Evolutionary conservation across 495 filamentous ascomycete genomes (phyloP).

Genomic region (Lentithecium fluviatile): DNA sequence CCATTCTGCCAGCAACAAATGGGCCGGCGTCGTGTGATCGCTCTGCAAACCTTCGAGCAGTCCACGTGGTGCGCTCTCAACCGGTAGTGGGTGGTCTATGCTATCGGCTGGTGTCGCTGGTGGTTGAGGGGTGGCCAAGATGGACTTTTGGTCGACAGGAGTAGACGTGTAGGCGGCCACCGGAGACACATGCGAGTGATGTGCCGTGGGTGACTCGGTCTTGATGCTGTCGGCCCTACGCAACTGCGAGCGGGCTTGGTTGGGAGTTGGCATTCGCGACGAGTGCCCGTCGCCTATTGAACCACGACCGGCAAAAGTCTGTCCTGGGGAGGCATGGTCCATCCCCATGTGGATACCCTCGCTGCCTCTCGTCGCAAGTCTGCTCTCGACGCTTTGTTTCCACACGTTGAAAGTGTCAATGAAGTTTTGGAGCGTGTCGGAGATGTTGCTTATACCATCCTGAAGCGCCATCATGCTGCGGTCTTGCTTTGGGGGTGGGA

Average conservation of each 20-base stretch:
- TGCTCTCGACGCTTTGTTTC: slow-evolving; percentile 21
- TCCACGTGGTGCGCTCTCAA: no score
- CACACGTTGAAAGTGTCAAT: slow-evolving; percentile 13
- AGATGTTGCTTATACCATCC: slow-evolving; percentile 29
- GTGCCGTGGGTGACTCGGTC: slow-evolving; percentile 19
- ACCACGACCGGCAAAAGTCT: not conserved
- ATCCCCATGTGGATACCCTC: not conserved
- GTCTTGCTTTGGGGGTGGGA: slow-evolving; percentile 62
- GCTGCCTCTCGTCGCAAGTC: slow-evolving; percentile 1
- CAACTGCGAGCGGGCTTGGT: slow-evolving; percentile 15
- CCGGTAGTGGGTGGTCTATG: no score
- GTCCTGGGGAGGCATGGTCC: slow-evolving; percentile 22
- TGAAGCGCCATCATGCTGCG: slow-evolving; percentile 43
- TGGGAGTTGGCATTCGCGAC: slow-evolving; percentile 26
- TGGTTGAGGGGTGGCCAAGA: slow-evolving; percentile 1
- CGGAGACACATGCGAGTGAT: slow-evolving; percentile 12
- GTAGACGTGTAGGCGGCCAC: slow-evolving; percentile 9
- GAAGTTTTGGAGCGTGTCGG: slow-evolving; percentile 15
- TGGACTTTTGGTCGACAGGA: slow-evolving; percentile 19
- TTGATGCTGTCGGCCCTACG: slow-evolving; percentile 25
- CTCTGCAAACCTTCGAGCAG: slow-evolving; percentile 62
- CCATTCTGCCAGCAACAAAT: slow-evolving; percentile 54
- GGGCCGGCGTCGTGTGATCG: slow-evolving; percentile 79
- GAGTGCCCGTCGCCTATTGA: slow-evolving; percentile 19
- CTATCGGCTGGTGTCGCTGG: slow-evolving; percentile 31